Base-by-base conservation (phyloP, 2,329 filamentous ascomycete genomes). In the Lecanicillium sp. region DNA sequence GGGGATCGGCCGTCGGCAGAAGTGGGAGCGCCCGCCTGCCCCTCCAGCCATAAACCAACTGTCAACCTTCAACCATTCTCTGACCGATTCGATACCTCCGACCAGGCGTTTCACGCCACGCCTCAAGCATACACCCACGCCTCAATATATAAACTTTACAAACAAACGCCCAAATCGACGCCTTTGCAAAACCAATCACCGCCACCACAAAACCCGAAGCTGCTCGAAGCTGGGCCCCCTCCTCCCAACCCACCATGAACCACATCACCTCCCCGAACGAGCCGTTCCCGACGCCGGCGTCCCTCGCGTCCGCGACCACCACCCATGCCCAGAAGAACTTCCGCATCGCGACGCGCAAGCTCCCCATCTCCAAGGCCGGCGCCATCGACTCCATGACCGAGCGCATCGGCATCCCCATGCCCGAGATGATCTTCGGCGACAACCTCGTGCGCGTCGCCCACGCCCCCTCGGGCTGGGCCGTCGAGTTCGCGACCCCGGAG, bases 341-440 rank as follows among this genome's bases (percentile, higher is more conserved):
- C 73, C 78, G 72, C 58, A 83, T 97, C 65, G 79, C 79, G 23
- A 87, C 87, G 47, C 86, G 89, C 63, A 96, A 96, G 72, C 83
- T 93, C 43, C 93, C 93, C 53, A 98, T 98, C 66, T 86, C 94
- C 58, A 96, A 95, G 67, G 83, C 90, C 38, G 86, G 79, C 5
- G 87, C 90, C 43, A 97, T 98, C 62, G 90, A 95, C 62, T 80
- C 79, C 30, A 87, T 98, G 81, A 83, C 84, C 33, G 74, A 76
- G 49, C 81, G 79, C 53, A 77, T 98, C 46, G 83, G 84, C 24
- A 96, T 98, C 62, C 83, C 91, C 15, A 81, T 91, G 33, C 93
- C 93, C 8, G 93, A 98, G 71, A 98, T 98, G 93, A 98, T 98
- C 55, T 98, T 98, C 63, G 93, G 93, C 52, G 90, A 98, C 72